Conservation (phyloP, 2,329 filamentous ascomycete genomes). For the Sclerotinia borealis region DNA sequence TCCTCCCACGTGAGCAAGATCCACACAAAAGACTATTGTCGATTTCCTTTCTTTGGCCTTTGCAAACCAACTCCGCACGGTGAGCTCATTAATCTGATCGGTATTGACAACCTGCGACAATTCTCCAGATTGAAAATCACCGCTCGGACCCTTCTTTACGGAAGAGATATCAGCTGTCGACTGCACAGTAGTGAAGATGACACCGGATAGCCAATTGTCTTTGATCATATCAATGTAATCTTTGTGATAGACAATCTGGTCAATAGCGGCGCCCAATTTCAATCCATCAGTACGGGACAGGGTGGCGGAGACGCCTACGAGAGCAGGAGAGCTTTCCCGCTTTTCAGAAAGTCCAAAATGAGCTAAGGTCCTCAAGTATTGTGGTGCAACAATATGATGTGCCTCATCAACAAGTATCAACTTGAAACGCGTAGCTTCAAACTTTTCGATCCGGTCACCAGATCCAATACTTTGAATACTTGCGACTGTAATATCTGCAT, state of each 20-base stretch:
- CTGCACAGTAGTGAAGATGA: constrained; percentile 89
- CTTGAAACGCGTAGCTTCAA: constrained; percentile 74
- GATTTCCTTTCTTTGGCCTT: constrained; percentile 70
- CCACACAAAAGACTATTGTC: constrained; percentile 90
- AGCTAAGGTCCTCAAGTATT: constrained; percentile 68
- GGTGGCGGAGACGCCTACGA: constrained; percentile 87
- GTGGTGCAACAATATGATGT: constrained; percentile 85
- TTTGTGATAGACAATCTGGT: constrained; percentile 94
- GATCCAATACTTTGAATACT: constrained; percentile 82
- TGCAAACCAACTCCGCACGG: constrained; percentile 77
- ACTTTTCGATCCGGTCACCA: constrained; percentile 71
- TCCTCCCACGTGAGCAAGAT: constrained; percentile 71
- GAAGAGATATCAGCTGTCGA: constrained; percentile 73
- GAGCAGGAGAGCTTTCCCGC: constrained; percentile 48
- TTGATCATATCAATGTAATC: constrained; percentile 76
- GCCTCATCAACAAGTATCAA: constrained; percentile 92
- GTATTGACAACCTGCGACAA: constrained; percentile 82
- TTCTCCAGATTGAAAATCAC: constrained; percentile 75
- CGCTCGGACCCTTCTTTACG: constrained; percentile 57
- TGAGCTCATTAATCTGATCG: constrained; percentile 70
- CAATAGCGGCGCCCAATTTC: constrained; percentile 75
- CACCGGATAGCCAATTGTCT: constrained; percentile 85
- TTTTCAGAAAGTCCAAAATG: constrained; percentile 66
- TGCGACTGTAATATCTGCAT: constrained; percentile 87
- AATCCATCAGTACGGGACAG: constrained; percentile 76